phyloP scores from a whole-genome alignment of 2,329 filamentous ascomycete species.

The Helotiales sp. region DNA sequence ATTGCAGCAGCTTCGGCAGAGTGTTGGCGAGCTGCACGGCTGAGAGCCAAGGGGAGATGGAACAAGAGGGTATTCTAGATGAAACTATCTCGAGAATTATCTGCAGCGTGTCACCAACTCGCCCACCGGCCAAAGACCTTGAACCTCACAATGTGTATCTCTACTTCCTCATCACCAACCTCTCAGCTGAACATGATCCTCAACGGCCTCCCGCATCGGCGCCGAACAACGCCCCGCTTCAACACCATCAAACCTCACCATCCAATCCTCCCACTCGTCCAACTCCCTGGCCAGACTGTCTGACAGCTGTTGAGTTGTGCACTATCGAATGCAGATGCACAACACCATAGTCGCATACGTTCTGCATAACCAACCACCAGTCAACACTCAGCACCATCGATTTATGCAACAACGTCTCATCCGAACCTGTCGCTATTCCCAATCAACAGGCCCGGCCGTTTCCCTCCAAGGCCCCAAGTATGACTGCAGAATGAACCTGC shows the following conservation, averaged over 20 bases:
- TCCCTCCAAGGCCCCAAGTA: not conserved
- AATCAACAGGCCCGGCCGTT: not conserved
- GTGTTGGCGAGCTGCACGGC: not conserved
- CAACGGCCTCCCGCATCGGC: not conserved
- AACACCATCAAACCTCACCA: too few relatives aligned
- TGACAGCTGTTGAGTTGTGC: not conserved
- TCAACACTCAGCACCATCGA: too few relatives aligned
- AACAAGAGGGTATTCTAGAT: constrained; percentile 1
- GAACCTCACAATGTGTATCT: not conserved
- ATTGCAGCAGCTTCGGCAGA: not conserved
- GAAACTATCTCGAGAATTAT: not conserved
- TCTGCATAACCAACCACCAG: not conserved
- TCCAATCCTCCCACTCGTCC: too few relatives aligned
- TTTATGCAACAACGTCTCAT: not conserved
- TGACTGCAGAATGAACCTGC: not conserved
- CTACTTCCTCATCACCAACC: not conserved
- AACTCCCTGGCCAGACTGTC: too few relatives aligned
- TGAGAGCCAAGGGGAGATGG: too few relatives aligned
- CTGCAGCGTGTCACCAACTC: not conserved
- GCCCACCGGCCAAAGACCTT: not conserved
- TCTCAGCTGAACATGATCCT: not conserved
- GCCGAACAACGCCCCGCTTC: too few relatives aligned
- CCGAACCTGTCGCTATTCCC: not conserved
- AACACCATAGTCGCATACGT: not conserved
- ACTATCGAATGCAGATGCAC: not conserved